Evolutionary conservation across 305 asterid genomes (phyloP), one percentile per base, ranked within the genome.

Genomic region (Plantago rigida): DNA sequence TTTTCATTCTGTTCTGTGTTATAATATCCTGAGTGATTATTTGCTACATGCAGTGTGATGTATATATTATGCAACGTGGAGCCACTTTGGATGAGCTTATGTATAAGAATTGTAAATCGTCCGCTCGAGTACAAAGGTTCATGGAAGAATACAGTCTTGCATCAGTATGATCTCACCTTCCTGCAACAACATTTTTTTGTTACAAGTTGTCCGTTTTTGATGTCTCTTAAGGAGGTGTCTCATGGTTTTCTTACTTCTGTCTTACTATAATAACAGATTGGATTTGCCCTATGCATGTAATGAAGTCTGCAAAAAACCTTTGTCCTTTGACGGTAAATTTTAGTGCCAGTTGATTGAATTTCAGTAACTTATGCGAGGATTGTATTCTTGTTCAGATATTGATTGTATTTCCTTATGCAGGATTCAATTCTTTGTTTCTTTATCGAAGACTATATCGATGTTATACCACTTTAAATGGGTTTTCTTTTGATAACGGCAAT

Each of bases 51-150:
- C 78, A 92, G 96, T 74, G 94, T 92, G 60, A 82, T 92, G 91
- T 92, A 83, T 77, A 80, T 86, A 59, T 68, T 88, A 52, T 88
- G 96, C 87, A 86, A 83, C 48, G 99, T 88, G 86, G 96, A 86
- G 80, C 99, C 96, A 14, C 82, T 88, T 34, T 92, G 99, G 99
- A 83, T 84, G 94, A 69, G 76, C 61, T 73, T 84, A 48, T 92
- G 95, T 78, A 82, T 86, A 65, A 63, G 77, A 75, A 68, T 78
- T 42, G 73, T 78, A 65, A 82, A 77, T 78, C 91, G 85, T 34
- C 84, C 65, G 62, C 89, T 92, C 13, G 84, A 81, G 80, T 92
- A 88, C 77, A 81, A 73, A 78, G 98, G 90, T 59, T 83, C 94
- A 14, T 88, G 98, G 98, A 92, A 86, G 83, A 91, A 78, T 79